Conservation (phyloP, 148 eudicot genomes). For the Amaranthus cruentus region DNA sequence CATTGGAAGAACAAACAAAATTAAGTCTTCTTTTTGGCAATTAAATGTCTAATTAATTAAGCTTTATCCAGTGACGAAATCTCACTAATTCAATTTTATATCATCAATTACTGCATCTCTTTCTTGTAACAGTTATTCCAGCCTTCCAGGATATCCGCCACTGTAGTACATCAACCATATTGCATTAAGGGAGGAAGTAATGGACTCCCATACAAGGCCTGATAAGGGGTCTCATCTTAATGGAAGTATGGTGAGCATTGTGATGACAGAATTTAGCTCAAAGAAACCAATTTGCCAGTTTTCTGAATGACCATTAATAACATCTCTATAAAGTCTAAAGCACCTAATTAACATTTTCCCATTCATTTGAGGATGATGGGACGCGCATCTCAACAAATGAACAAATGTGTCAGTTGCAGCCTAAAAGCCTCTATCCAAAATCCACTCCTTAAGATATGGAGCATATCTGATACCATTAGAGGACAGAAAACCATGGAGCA, state of each 20-base stretch:
- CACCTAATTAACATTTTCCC: too few relatives aligned
- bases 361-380: neutral
- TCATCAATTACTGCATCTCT: neutral
- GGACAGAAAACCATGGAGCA: neutral
- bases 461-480: neutral
- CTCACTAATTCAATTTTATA: neutral
- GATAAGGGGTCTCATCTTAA: neutral
- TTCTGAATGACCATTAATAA: too few relatives aligned
- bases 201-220: neutral
- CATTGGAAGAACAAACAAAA: neutral
- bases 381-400: neutral
- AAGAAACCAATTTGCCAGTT: neutral
- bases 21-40: neutral
- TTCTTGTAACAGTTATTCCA: neutral
- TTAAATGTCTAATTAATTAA: too few relatives aligned
- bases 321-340: too few relatives aligned
- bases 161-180: neutral
- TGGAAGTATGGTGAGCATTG: neutral
- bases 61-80: neutral
- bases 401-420: neutral
- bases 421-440: neutral
- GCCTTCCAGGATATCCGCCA: neutral
- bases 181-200: neutral
- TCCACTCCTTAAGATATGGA: neutral
- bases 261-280: neutral